Conservation (phyloP, 768 basidiomycete species). For the Hericium erinaceus region DNA sequence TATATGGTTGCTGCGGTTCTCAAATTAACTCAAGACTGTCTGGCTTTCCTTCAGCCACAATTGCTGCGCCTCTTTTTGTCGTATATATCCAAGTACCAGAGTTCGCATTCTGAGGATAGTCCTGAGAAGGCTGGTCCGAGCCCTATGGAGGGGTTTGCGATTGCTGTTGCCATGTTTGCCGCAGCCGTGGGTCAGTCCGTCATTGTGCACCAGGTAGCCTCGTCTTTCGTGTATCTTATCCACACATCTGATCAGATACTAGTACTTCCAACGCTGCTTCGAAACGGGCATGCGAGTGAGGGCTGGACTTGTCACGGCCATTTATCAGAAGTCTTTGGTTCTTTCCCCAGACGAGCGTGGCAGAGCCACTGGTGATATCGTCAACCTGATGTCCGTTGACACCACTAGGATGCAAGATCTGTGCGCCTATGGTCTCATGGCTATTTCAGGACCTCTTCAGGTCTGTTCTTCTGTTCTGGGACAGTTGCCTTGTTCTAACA, state of each 20-base stretch:
- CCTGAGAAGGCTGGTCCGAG: constrained; percentile 22
- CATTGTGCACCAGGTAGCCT: constrained; percentile 63
- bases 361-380: constrained; percentile 83
- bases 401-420: constrained; percentile 72
- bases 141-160: constrained; percentile 59
- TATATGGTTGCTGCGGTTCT: constrained; percentile 53
- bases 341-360: constrained; percentile 80
- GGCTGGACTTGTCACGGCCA: constrained; percentile 75
- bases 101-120: constrained; percentile 21
- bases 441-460: constrained; percentile 81
- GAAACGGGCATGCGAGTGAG: constrained; percentile 92
- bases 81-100: constrained; percentile 76
- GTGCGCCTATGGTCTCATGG: constrained; percentile 76
- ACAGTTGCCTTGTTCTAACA: too few relatives aligned
- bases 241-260: constrained; percentile 18
- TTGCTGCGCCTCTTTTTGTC: constrained; percentile 69
- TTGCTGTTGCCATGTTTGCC: constrained; percentile 74
- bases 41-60: constrained; percentile 84
- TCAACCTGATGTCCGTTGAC: constrained; percentile 90
- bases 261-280: constrained; percentile 79
- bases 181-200: constrained; percentile 73
- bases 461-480: constrained; percentile 25
- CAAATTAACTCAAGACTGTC: constrained; percentile 71
- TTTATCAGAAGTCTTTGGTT: constrained; percentile 80
- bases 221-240: too few relatives aligned